Percentiles rank a stretch among this genome's conserved stretches.
phyloP scores from a whole-genome alignment of 805 yeast genomes.

The Kluyveromyces nonfermentans region DNA sequence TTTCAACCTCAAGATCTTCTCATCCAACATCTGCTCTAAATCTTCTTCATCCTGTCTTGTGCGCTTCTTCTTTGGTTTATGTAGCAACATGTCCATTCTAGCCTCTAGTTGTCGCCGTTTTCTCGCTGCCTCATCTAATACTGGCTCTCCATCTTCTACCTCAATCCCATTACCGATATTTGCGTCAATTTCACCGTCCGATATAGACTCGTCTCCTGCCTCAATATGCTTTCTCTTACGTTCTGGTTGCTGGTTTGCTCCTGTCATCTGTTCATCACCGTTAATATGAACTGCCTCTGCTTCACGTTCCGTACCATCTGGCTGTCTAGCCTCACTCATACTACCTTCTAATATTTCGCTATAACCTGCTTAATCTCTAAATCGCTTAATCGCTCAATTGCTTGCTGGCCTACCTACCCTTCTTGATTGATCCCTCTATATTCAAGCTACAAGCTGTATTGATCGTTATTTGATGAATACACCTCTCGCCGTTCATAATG shows the following conservation, averaged over 20 bases:
- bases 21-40: conserved; percentile 91
- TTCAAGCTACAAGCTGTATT: no score
- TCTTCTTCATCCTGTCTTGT: conserved; percentile 81
- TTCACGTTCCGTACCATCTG: neutral
- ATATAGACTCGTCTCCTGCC: conserved; percentile 15
- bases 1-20: conserved; percentile 68
- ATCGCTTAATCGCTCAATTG: no score
- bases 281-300: neutral
- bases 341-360: no score
- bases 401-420: no score
- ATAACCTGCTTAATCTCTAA: no score
- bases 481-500: no score
- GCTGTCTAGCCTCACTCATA: conserved; percentile 1
- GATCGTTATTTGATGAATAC: no score
- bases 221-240: conserved; percentile 25
- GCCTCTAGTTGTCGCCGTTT: conserved; percentile 75
- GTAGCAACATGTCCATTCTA: conserved; percentile 67
- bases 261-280: conserved; percentile 1
- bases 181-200: conserved; percentile 11
- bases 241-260: conserved; percentile 6
- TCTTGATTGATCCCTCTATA: no score
- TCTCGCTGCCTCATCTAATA: conserved; percentile 29
- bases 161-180: conserved; percentile 9
- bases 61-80: conserved; percentile 51
- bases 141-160: conserved; percentile 18